Base-by-base conservation (phyloP, 148 eudicot species). In the Dysphania ambrosioides region DNA sequence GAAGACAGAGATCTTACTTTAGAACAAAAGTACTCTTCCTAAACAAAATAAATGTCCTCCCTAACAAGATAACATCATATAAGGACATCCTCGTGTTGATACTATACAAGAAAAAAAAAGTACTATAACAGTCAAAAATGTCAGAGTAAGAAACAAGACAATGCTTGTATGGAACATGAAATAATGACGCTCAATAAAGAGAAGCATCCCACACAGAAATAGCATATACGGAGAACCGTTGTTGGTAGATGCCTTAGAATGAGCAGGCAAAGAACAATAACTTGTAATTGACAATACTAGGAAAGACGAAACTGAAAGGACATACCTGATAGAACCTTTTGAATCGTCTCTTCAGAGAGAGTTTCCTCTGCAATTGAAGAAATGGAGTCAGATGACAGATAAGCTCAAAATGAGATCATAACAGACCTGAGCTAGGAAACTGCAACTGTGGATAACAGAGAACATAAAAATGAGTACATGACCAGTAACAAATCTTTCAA, bases 311-410 rank as follows among this genome's bases (percentile, higher is more conserved):
- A 19, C 8, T 19, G 23, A 2, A 63, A 11, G 19, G 31, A 62
- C 80, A 72, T 83, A 91, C 98, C 97, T 67, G 93, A 86, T 40
- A 95, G 70, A 80, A 87, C 84, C 79, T 92, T 95, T 56, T 90
- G 88, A 79, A 95, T 77, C 42, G 91, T 88, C 72, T 90, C 92
- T 85, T 92, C 91, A 4, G 96, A 89, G 73, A 95, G 86, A 68
- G 77, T 76, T 79, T 89, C 78, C 77, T 82, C 92, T 80, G 89
- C 67, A 68, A 65, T 72, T 61, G 41, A 73, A 47, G 75, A 70
- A 61, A 72, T 42, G 19, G 78, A 40, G 47, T 53, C 24, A 64
- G 72, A 73, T 13, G 23, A 56, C 26, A 59, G 16, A 53, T 26
- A 38, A 68, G 24, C 21, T n/a, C 12, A 41, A 12, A 30, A 41